Evolutionary conservation across 306 rosid species (phyloP), one percentile per base, ranked within the genome.

Genomic region (Lagenaria siceraria): DNA sequence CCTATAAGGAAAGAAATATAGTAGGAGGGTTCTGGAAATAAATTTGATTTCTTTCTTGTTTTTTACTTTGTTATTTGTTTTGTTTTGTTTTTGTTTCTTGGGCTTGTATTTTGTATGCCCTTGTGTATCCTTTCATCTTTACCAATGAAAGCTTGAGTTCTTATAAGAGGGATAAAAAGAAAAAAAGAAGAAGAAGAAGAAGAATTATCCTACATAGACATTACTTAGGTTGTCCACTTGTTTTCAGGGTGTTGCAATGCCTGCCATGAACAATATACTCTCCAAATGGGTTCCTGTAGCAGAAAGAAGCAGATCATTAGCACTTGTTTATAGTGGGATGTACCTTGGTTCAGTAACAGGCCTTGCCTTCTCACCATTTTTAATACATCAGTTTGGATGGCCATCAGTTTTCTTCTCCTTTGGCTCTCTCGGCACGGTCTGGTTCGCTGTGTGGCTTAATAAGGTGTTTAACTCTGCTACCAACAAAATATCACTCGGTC

Each of bases 261-360:
- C 98, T 35, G 99, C 99, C 69, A 96, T 96, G 99, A 96, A 96
- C 78, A 96, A 96, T 77, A 90, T 96, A 77, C 89, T 96, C 74
- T 92, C 99, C 33, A 96, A 89, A 81, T 96, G 99, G 99, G 85
- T 96, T 82, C 99, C 99, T 10, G 98, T 96, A 79, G 85, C 99
- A 58, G 99, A 96, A 86, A 87, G 99, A 83, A 96, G 99, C 76
- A 86, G 99, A 79, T 92, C 98, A 24, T 86, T 95, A 75, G 96
- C 99, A 1, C 82, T 96, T 54, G 99, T 96, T 59, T 96, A 96
- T 87, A 96, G 99, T 78, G 99, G 99, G 77, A 96, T 96, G 99
- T 96, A 96, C 88, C 93, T 96, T 76, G 99, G 99, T 75, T 96
- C 99, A 35, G 99, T 96, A 78, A 89, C 98, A 59, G 99, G 99